phyloP scores from a whole-genome alignment of 129 eudicot genomes.

The Saussurea involucrata region DNA sequence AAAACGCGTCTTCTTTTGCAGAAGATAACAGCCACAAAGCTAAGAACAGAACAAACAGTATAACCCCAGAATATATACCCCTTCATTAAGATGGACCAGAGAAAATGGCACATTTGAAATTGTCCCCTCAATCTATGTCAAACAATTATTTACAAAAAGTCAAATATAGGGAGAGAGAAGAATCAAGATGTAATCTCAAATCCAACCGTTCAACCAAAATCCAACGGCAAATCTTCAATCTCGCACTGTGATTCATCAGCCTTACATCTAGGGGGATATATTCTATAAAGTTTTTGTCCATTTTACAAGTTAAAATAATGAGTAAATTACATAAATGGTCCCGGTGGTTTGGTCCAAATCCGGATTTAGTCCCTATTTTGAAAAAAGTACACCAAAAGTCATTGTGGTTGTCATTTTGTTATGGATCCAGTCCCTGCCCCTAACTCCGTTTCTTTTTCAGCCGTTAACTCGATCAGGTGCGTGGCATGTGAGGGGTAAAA shows the following conservation, averaged over 20 bases:
- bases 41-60: slow-evolving; percentile 8
- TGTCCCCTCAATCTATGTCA: slow-evolving; percentile 24
- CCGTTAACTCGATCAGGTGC: too few relatives aligned
- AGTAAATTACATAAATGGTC: too few relatives aligned
- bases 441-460: too few relatives aligned
- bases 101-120: slow-evolving; percentile 26
- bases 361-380: too few relatives aligned
- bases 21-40: slow-evolving; percentile 24
- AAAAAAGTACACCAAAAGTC: too few relatives aligned
- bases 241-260: neutral
- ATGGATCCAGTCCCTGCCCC: too few relatives aligned
- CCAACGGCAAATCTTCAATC: slow-evolving; percentile 10
- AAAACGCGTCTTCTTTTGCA: slow-evolving; percentile 17
- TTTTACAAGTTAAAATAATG: slow-evolving; percentile 9
- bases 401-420: too few relatives aligned
- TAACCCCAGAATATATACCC: slow-evolving; percentile 8
- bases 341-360: too few relatives aligned
- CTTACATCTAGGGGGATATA: slow-evolving; percentile 17
- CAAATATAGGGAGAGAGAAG: slow-evolving; percentile 1
- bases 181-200: neutral
- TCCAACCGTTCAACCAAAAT: slow-evolving; percentile 19
- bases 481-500: too few relatives aligned
- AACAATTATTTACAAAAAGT: slow-evolving; percentile 20
- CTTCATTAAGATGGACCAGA: neutral
- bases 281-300: slow-evolving; percentile 12